phyloP scores from a whole-genome alignment of 345 rosid genomes.

The Ricinus communis region DNA sequence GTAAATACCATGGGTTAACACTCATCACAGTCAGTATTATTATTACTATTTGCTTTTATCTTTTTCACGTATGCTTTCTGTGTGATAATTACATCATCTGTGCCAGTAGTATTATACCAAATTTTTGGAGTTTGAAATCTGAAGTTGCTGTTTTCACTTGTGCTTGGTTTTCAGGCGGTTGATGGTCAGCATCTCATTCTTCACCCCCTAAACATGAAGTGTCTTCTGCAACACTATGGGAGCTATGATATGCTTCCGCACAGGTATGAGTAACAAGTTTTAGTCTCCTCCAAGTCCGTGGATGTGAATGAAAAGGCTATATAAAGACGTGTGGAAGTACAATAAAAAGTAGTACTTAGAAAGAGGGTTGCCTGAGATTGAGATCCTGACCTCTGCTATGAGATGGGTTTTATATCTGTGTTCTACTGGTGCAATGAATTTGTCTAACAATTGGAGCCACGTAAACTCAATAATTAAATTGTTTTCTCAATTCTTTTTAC shows the following conservation, averaged over 20 bases:
- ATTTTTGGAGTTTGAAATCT: constrained; percentile 7
- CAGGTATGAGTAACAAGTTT: constrained; percentile 37
- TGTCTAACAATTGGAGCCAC: not conserved
- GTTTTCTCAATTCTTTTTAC: not conserved
- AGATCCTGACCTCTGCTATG: not conserved
- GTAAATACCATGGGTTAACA: not conserved
- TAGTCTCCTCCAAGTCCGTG: not conserved
- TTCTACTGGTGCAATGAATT: not conserved
- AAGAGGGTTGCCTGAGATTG: not conserved
- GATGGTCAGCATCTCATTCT: constrained; percentile 94
- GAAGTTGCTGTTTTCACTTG: constrained; percentile 8
- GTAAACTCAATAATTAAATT: not conserved
- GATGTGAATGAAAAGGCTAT: not conserved
- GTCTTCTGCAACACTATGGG: constrained; percentile 87
- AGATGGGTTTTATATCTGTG: not conserved
- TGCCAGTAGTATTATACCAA: not conserved
- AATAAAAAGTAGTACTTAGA: not conserved
- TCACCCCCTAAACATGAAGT: constrained; percentile 79
- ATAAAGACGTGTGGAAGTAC: not conserved
- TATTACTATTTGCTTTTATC: constrained; percentile 4
- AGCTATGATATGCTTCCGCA: constrained; percentile 70
- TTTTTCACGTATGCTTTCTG: not conserved
- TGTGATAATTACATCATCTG: not conserved
- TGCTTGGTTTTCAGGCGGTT: constrained; percentile 58
- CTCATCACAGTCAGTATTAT: not conserved